These are phyloP conservation scores for Colletotrichum sp. DNA, from an alignment of 2,329 filamentous ascomycete species.

Conservation along the genomic window DNA sequence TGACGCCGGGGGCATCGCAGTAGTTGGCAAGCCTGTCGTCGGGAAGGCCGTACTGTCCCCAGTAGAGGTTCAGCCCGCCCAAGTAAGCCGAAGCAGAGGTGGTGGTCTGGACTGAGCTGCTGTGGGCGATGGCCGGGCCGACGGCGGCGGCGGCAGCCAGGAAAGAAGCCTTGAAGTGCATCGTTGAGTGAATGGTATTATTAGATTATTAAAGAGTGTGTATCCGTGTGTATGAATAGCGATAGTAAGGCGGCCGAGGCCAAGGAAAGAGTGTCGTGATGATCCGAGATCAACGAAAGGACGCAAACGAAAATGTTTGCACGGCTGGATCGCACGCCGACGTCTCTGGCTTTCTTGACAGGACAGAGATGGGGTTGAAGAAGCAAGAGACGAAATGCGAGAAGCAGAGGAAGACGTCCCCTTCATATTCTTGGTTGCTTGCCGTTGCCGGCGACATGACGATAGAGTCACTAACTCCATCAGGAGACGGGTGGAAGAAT, in stretches of 20 bases:
- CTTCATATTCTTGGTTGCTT: not conserved
- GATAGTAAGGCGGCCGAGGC: conserved; percentile 40
- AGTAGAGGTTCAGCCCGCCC: conserved; percentile 45
- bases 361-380: conserved; percentile 1
- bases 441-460: not conserved
- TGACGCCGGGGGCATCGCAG: conserved; percentile 38
- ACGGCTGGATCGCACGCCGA: conserved; percentile 13
- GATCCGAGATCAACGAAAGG: conserved; percentile 38
- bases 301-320: conserved; percentile 28
- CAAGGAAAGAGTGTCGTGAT: conserved; percentile 35
- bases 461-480: conserved; percentile 6
- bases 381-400: not conserved
- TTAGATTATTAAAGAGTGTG: conserved; percentile 17
- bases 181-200: not conserved
- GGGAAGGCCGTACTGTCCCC: conserved; percentile 38
- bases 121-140: conserved; percentile 16
- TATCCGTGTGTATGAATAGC: not conserved
- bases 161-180: conserved; percentile 30
- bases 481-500: not conserved
- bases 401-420: not conserved
- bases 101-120: not conserved
- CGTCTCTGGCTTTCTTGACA: conserved; percentile 21
- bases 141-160: conserved; percentile 27
- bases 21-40: conserved; percentile 35
- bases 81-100: not conserved